Percentiles rank a stretch among this genome's conserved stretches.
phyloP scores from a whole-genome alignment of 371 early-diverging fungal genomes.

The Mortierella sp. region DNA sequence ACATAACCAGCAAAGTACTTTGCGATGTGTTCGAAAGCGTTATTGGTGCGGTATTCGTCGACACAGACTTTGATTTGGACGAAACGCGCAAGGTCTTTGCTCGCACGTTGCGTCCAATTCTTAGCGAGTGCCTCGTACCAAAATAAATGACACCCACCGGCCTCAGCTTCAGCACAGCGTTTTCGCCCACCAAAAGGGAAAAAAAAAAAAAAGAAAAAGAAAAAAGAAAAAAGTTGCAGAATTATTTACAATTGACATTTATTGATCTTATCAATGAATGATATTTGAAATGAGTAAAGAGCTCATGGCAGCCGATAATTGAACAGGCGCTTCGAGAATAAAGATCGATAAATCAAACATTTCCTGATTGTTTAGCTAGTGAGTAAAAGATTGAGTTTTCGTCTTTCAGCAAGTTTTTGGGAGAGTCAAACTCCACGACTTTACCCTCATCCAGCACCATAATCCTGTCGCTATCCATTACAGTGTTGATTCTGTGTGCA shows the following conservation, averaged over 20 bases:
- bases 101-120: not conserved
- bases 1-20: not conserved
- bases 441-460: constrained; percentile 84
- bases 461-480: constrained; percentile 89
- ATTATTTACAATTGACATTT: no score
- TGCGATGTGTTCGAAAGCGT: not conserved
- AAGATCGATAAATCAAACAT: not conserved
- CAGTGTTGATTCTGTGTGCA: constrained; percentile 92
- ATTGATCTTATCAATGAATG: no score
- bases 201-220: no score
- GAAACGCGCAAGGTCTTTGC: not conserved
- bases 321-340: no score
- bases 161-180: no score
- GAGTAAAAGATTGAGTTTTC: constrained; percentile 75
- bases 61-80: not conserved
- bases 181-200: no score
- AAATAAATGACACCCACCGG: no score
- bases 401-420: constrained; percentile 70
- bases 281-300: no score
- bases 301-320: no score
- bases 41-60: not conserved
- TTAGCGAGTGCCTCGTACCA: not conserved
- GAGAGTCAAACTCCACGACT: constrained; percentile 86
- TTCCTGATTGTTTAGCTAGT: constrained; percentile 79
- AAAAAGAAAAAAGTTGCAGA: no score